Conservation (phyloP, 2,329 filamentous ascomycete genomes). For the Rachicladosporium sp. region DNA sequence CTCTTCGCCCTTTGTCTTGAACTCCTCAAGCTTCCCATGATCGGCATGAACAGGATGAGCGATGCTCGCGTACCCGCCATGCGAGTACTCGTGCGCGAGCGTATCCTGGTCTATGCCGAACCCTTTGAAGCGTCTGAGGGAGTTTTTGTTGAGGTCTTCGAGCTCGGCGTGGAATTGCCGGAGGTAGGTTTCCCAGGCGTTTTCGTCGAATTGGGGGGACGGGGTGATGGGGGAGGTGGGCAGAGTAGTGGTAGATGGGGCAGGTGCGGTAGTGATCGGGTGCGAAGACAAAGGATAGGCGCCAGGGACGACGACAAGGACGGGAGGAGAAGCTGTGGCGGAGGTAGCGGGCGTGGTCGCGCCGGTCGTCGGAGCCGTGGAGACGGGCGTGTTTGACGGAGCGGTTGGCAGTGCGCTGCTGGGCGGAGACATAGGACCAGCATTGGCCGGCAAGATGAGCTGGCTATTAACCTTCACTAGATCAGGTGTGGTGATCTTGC, state of each 20-base stretch:
- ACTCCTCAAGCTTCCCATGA: background rate
- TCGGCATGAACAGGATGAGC: no score
- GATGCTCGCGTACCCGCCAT: conserved; percentile 1
- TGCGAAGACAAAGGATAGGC: no score
- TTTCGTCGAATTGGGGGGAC: no score
- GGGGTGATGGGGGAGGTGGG: no score
- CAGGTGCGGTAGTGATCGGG: no score
- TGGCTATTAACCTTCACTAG: conserved; percentile 10
- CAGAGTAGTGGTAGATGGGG: no score
- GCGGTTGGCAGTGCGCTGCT: background rate
- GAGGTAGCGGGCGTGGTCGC: conserved; percentile 2
- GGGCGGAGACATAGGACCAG: conserved; percentile 2
- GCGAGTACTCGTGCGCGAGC: conserved; percentile 11
- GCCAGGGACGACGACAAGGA: no score
- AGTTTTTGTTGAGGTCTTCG: conserved; percentile 25
- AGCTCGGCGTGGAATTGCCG: conserved; percentile 20
- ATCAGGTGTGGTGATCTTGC: conserved; percentile 7
- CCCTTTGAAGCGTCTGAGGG: conserved; percentile 33
- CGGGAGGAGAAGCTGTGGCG: background rate
- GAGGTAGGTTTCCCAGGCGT: conserved; percentile 21
- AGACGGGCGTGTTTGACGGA: conserved; percentile 5
- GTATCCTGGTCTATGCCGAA: conserved; percentile 17
- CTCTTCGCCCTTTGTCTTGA: background rate
- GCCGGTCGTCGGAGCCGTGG: conserved; percentile 5
- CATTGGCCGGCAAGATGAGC: conserved; percentile 1